phyloP scores from a whole-genome alignment of 371 early-diverging fungal genomes.

The Basidiobolus heterosporus region DNA sequence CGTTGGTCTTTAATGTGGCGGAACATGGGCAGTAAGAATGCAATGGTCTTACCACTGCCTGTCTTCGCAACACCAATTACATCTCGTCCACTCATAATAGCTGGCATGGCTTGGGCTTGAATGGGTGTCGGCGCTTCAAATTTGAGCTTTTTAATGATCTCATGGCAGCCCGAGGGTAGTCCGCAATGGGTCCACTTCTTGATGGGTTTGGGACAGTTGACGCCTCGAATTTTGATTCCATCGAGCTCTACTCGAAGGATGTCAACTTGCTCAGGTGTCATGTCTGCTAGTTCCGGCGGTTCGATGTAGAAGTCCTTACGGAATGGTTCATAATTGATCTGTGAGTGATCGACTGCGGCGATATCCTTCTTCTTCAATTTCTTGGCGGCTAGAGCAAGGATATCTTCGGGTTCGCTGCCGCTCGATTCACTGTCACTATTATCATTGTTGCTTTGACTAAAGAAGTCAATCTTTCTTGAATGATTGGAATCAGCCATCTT shows the following conservation, averaged over 20 bases:
- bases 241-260: slow-evolving; percentile 68
- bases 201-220: slow-evolving; percentile 83
- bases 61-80: slow-evolving; percentile 99
- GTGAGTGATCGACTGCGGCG: slow-evolving; percentile 71
- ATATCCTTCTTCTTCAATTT: slow-evolving; percentile 83
- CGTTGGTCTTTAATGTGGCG: slow-evolving; percentile 93
- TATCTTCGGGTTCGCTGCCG: slow-evolving; percentile 52
- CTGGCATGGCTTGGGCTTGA: slow-evolving; percentile 96
- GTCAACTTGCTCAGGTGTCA: slow-evolving; percentile 77
- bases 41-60: slow-evolving; percentile 95
- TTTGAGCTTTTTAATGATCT: slow-evolving; percentile 62
- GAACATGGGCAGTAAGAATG: slow-evolving; percentile 86
- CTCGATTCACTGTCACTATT: slow-evolving; percentile 12
- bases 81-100: slow-evolving; percentile 90
- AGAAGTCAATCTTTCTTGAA: neutral
- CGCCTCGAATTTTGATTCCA: slow-evolving; percentile 82
- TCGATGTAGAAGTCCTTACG: slow-evolving; percentile 94
- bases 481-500: too few relatives aligned
- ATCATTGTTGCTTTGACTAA: neutral
- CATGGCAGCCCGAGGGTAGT: slow-evolving; percentile 43
- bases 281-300: slow-evolving; percentile 68
- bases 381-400: slow-evolving; percentile 48
- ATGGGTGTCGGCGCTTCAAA: slow-evolving; percentile 84
- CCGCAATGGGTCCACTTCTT: slow-evolving; percentile 93
- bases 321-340: slow-evolving; percentile 73